Evolutionary conservation across 352 stramenopile genomes (phyloP), one percentile per base, ranked within the genome.

Genomic region (Blastocystis sp.): DNA sequence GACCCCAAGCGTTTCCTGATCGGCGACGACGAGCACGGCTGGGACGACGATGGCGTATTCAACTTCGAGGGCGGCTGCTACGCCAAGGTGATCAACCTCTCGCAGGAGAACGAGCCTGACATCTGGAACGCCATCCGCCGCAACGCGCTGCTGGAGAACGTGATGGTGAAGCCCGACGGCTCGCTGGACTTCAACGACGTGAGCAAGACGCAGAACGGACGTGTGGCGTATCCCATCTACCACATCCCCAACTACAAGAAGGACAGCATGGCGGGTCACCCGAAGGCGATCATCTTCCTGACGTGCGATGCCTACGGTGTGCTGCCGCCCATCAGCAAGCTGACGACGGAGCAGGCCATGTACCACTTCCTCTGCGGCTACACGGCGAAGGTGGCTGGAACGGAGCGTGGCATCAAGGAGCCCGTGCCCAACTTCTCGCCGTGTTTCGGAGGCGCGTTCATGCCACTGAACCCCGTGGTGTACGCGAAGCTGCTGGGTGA

Each of bases 11-110:
- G 92, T 46, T 89, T 92, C 78, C 90, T 98, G 64, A 97, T 98
- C 87, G 94, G 94, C 69, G 94, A 97, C 87, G 94, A 98, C 87
- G 96, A 54, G 89, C 95, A 98, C 90, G 94, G 95, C 76, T 98
- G 94, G 95, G 94, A 98, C 87, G 92, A 87, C 79, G 90, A 92
- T 69, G 96, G 95, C 48, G 93, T 98, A 72, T 98, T 97, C 90
- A 98, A 98, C 91, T 98, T 98, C 88, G 96, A 98, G 88, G 96
- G 96, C 87, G 96, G 96, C 40, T 98, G 96, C 90, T 98, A 98
- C 89, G 96, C 95, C 86, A 98, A 98, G 91, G 97, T 94, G n/a
- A 97, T 98, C 89, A 95, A 98, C 87, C 89, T 98, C 78, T 92
- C 89, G 65, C 88, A 92, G 69, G 91, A 96, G 89, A 97, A 96